Base-by-base conservation (phyloP, 2,329 filamentous ascomycete species). In the Aotearoamyces nothofagi region DNA sequence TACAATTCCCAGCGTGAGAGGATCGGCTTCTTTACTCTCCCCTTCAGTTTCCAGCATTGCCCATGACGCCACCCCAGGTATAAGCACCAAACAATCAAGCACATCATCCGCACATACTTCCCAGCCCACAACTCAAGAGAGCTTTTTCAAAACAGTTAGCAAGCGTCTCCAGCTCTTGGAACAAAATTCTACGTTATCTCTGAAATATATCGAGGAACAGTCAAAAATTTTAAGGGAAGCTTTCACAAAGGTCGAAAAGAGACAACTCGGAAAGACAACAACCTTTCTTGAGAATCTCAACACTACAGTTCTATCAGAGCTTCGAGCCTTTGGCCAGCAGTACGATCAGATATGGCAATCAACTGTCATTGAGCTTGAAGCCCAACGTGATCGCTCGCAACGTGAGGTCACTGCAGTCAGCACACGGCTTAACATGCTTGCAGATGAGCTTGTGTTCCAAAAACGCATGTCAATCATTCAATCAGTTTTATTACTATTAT, bases 341-440 rank as follows among this genome's bases (percentile, higher is more conserved):
- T 96, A 96, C 51, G 87, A 96, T 47, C 82, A 94, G 46, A 74
- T 96, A 9, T 96, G 87, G 86, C 86, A 93, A 53, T 87, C 80
- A 12, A 94, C 92, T 8, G 78, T 94, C 13, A 76, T 93, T 31
- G 86, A 92, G 16, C 69, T 96, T 9, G 84, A 94, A 49, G 76
- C 74, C 23, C 87, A 94, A 51, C 75, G 83, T 23, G 79, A 92
- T 46, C 76, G 83, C 41, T 81, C 81, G 10, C 73, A 86, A 45
- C 67, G 73, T 31, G 86, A 96, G 47, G 77, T 92, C 35, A 63
- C 84, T 23, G 86, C 86, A 3, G 64, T 96, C 30, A 81, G 76
- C 43, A 60, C 73, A 6, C 70, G 90, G 14, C 67, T 98, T 22
- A 86, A 80, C 33, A 64, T 96, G 17, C 66, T 98, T 8, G 87